Base-by-base conservation (phyloP, 1,284 basidiomycete genomes). In the Flammula alnicola region DNA sequence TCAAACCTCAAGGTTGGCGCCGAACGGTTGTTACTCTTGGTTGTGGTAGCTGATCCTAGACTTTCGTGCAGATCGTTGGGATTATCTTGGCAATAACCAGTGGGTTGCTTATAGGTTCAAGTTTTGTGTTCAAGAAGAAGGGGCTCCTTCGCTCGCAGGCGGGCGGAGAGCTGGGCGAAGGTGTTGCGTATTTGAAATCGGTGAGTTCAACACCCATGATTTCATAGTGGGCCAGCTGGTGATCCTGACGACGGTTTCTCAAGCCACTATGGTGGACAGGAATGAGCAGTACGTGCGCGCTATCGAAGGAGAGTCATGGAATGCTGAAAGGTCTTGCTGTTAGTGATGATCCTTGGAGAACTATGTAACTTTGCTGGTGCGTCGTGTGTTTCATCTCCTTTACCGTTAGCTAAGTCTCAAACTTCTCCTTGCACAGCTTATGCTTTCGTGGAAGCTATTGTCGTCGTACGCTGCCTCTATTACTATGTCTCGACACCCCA, bases 61-160 rank as follows among this genome's bases (percentile, higher is more conserved):
- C 48, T 48, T 44, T 27, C 17, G 33, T 42, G 22, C 57, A 87
- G 86, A 58, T 88, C 63, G 80, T 90, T 56, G 87, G 88, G 17
- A 81, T 98, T 54, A 74, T 90, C 47, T 81, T 98, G 31, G 95
- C 95, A 16, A 75, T 98, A 42, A 70, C 73, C 14, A 92, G 87
- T 62, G 96, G 96, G 17, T 35, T 95, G 19, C 84, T 99, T 58
- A 98, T 98, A 60, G 96, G 96, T 5, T 80, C 86, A n/a, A 90
- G 88, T 61, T 95, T 93, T 70, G 92, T 93, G 12, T 84, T 99
- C 78, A 99, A 99, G 83, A 99, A 98, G 80, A 96, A 92, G 66
- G 93, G 93, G 11, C 74, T 94, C 17, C 68, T 90, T 47, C 76
- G 82, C 64, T 83, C 85, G 61, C 86, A 89, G 72, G 78, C 81